Conservation (phyloP, 345 rosid genomes). For the Jatropha curcas region DNA sequence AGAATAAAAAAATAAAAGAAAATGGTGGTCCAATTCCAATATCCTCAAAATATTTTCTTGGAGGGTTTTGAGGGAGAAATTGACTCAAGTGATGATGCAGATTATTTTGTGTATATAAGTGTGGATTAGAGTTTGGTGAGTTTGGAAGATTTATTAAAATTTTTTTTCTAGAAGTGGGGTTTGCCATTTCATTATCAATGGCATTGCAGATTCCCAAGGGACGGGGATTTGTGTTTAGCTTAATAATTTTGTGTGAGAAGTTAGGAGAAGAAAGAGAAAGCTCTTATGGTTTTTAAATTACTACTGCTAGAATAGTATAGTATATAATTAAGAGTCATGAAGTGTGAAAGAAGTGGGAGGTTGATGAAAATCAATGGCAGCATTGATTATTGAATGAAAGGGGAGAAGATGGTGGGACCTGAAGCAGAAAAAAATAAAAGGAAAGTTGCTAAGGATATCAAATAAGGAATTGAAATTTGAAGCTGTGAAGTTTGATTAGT, state of each 20-base stretch:
- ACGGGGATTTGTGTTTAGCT: conserved; percentile 32
- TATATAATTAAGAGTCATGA: conserved; percentile 25
- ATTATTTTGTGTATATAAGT: conserved; percentile 28
- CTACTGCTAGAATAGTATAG: too few relatives aligned
- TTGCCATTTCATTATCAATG: conserved; percentile 42
- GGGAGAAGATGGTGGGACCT: conserved; percentile 42
- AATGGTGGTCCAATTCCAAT: conserved; percentile 47
- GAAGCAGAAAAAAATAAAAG: background rate
- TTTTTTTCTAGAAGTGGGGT: conserved; percentile 48
- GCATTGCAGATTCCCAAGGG: conserved; percentile 96
- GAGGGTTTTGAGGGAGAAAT: conserved; percentile 37
- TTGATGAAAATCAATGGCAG: conserved; percentile 40
- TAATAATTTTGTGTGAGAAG: conserved; percentile 33
- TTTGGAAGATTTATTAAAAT: conserved; percentile 36
- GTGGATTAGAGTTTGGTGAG: conserved; percentile 44
- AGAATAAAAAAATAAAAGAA: background rate
- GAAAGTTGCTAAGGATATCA: background rate
- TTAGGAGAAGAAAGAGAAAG: conserved; percentile 19
- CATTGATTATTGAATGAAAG: conserved; percentile 41
- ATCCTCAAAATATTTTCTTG: conserved; percentile 41
- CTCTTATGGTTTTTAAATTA: conserved; percentile 12
- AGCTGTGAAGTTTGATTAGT: conserved; percentile 21
- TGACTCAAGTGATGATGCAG: conserved; percentile 46
- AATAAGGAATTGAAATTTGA: background rate
- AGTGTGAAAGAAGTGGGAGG: conserved; percentile 31